Evolutionary conservation across 805 yeast species (phyloP), one percentile per base, ranked within the genome.

Genomic region (Metschnikowia aberdeeniae): DNA sequence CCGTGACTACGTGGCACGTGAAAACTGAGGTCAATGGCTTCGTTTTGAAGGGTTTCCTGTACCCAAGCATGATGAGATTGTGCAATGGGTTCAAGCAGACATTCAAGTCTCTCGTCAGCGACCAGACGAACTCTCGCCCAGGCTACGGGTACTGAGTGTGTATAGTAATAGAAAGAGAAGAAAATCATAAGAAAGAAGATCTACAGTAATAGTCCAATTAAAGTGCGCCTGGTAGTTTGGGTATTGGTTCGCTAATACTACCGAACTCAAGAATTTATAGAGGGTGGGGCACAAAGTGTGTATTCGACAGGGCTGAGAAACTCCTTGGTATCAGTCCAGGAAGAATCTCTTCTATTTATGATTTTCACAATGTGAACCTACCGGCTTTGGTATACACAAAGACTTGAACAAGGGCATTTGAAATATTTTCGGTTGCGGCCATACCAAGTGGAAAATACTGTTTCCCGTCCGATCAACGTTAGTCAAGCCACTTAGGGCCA

Each of bases 31-130:
- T 93, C 24, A 84, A 83, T 47, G 98, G 98, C 3, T 92, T 80
- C 60, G 82, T 80, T 59, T 72, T 93, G 61, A 82, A 81, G 61
- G 83, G 83, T 12, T 87, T 86, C 60, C 77, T 81, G 26, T 93
- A 93, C 62, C 92, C 96, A n/a, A 89, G 86, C 63, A 89, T 92
- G 75, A 81, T 81, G 51, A 79, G 84, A 46, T 75, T 93, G 57
- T 86, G 96, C 70, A 93, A 93, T 59, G 99, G 99, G 13, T 93
- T 93, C 81, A 93, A 93, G 73, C 85, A 83, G 51, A 67, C 72
- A 9, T 70, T 66, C 57, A 72, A 70, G 59, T 59, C 66, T 29
- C 63, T 63, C 44, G 61, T 66, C 20, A 53, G 53, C 29, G 57
- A 53, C 45, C 49, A 50, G 37, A 50, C 54, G 37, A 47, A 53